Base-by-base conservation (phyloP, 192 early-diverging fungal species). In the Backusella parvicylindrica region DNA sequence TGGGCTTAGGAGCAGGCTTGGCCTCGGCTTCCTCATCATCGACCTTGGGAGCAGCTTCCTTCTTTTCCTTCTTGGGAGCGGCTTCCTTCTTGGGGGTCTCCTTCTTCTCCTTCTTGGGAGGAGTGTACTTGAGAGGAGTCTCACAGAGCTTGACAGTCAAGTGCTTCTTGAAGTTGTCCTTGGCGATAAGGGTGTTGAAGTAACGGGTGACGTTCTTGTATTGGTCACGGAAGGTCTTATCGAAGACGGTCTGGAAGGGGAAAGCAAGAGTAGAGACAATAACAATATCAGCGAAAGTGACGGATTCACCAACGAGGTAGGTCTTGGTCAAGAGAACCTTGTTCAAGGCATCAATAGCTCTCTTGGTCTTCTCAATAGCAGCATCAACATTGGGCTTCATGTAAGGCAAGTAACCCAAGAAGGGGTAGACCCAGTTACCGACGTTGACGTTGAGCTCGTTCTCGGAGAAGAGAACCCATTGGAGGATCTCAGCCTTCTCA, bases 141-240 rank as follows among this genome's bases (percentile, higher is more conserved):
- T 91, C 88, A 84, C 88, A 90, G 56, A 95, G 85, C 26, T 67
- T 63, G 60, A 94, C 83, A 3, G 91, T 90, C 68, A 94, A 64
- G 73, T 95, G 88, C 41, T 87, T 88, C 88, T 93, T 92, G 91
- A 97, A 95, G 83, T 91, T 79, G 49, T 91, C 80, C 89, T 97
- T 94, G 87, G 88, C 90, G 70, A 92, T 79, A 71, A 92, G 82
- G 81, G 97, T 98, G 81, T 82, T 85, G 91, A 96, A 97, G 93
- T 94, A 98, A 80, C 96, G 94, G 79, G 84, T 95, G 69, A 98
- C 84, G 85, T 96, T 95, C 82, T 91, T 92, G 90, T 88, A 94
- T 70, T 87, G 71, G 78, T 91, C 90, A 80, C 96, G 95, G 91
- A 95, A 94, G 21, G 88, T 83, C 64, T 86, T 84, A 67, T 94